Conservation (phyloP, 108 stramenopile genomes). For the Fragilaria radians region DNA sequence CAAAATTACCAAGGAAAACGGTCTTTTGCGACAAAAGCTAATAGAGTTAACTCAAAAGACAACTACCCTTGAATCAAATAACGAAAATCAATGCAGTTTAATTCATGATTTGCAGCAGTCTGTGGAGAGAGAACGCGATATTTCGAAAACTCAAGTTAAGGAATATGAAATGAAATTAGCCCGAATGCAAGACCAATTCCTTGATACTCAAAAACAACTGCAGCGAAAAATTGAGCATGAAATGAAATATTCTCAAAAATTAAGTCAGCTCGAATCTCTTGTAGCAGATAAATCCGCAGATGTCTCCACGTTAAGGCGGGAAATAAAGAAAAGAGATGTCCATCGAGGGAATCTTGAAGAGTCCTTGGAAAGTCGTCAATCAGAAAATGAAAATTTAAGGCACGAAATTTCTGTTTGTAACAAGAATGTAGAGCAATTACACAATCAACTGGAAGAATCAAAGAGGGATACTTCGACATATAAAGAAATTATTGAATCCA, state of each 20-base stretch:
- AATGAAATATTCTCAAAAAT: not conserved
- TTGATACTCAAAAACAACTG: not conserved
- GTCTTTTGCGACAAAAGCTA: not conserved
- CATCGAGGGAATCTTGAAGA: not conserved
- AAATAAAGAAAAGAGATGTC: not conserved
- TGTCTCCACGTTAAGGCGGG: not conserved
- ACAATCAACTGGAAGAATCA: not conserved
- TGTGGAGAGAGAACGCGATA: not conserved
- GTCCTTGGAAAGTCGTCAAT: not conserved
- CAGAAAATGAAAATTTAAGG: not conserved
- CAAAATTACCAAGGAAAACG: not conserved
- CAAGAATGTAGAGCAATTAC: constrained; percentile 1
- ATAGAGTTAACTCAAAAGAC: not conserved
- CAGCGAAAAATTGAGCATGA: not conserved
- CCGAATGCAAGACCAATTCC: not conserved
- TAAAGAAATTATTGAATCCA: not conserved
- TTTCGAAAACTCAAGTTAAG: not conserved
- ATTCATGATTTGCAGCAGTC: not conserved
- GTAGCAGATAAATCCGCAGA: constrained; percentile 4
- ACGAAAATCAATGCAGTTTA: not conserved
- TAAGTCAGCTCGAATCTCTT: constrained; percentile 3
- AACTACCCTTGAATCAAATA: not conserved
- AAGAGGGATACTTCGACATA: not conserved
- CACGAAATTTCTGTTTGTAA: not conserved
- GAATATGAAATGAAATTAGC: not conserved